A percentile compares a stretch with the other conserved stretches of the same genome.
phyloP scores from a whole-genome alignment of 768 basidiomycete species.

The Hysterangium stoloniferum region DNA sequence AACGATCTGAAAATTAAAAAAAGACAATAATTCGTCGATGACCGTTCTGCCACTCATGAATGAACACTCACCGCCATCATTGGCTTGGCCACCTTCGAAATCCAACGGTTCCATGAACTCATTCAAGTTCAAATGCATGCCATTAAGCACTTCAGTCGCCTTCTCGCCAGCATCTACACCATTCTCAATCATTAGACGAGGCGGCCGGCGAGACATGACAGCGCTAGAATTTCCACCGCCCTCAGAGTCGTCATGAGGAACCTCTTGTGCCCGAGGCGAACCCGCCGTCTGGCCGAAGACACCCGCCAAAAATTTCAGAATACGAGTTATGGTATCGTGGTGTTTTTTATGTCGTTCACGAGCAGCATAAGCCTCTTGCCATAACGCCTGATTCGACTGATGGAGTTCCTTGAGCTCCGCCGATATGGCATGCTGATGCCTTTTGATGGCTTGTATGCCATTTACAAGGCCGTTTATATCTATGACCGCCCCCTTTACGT shows the following conservation, averaged over 20 bases:
- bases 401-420: slow-evolving; percentile 85
- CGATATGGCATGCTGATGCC: slow-evolving; percentile 89
- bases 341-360: slow-evolving; percentile 83
- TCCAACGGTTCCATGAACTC: slow-evolving; percentile 12
- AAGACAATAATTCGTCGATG: slow-evolving; percentile 4
- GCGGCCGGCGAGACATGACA: slow-evolving; percentile 41
- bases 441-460: slow-evolving; percentile 80
- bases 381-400: slow-evolving; percentile 79
- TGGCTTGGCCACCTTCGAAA: slow-evolving; percentile 7
- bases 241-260: slow-evolving; percentile 29
- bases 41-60: not conserved
- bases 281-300: slow-evolving; percentile 58
- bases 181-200: slow-evolving; percentile 65
- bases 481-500: slow-evolving; percentile 33
- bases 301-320: slow-evolving; percentile 89
- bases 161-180: slow-evolving; percentile 27
- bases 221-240: slow-evolving; percentile 28
- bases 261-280: slow-evolving; percentile 23
- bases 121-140: not conserved
- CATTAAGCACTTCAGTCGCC: slow-evolving; percentile 23
- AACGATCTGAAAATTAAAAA: slow-evolving; percentile 25
- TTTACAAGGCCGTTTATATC: slow-evolving; percentile 75
- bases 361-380: slow-evolving; percentile 81
- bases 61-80: slow-evolving; percentile 11
- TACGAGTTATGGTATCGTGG: slow-evolving; percentile 92